phyloP scores from a whole-genome alignment of 2,329 filamentous ascomycete genomes.

The Ilyonectria robusta region DNA sequence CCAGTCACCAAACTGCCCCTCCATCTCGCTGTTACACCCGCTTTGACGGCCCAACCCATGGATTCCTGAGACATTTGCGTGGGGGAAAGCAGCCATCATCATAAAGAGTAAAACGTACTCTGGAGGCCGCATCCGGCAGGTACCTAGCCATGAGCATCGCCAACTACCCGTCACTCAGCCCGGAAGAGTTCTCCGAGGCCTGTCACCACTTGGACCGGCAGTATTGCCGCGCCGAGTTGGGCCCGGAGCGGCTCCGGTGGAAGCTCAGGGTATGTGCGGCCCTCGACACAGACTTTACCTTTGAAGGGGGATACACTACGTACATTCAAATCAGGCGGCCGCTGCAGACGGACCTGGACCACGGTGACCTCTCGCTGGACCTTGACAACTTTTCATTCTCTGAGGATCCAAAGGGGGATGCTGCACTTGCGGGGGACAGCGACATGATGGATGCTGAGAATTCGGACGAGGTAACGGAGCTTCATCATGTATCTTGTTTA shows the following conservation, averaged over 20 bases:
- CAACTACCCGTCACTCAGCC: constrained; percentile 73
- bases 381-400: constrained; percentile 63
- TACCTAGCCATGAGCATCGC: constrained; percentile 57
- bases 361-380: constrained; percentile 61
- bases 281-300: constrained; percentile 61
- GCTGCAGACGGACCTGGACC: constrained; percentile 60
- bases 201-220: constrained; percentile 74
- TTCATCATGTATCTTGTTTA: constrained; percentile 22
- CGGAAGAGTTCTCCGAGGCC: constrained; percentile 74
- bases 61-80: constrained; percentile 8
- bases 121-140: neutral
- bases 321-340: constrained; percentile 71
- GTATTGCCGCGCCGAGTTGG: constrained; percentile 72
- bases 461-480: constrained; percentile 63
- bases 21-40: neutral
- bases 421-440: constrained; percentile 53
- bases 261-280: constrained; percentile 68
- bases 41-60: neutral
- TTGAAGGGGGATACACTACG: constrained; percentile 62
- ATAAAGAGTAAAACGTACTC: neutral
- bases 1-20: neutral
- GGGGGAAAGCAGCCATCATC: neutral
- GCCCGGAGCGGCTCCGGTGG: constrained; percentile 67
- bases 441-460: constrained; percentile 67
- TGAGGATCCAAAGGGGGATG: constrained; percentile 38